Base-by-base conservation (phyloP, 2,329 filamentous ascomycete species). In the Aspergillus sp. region DNA sequence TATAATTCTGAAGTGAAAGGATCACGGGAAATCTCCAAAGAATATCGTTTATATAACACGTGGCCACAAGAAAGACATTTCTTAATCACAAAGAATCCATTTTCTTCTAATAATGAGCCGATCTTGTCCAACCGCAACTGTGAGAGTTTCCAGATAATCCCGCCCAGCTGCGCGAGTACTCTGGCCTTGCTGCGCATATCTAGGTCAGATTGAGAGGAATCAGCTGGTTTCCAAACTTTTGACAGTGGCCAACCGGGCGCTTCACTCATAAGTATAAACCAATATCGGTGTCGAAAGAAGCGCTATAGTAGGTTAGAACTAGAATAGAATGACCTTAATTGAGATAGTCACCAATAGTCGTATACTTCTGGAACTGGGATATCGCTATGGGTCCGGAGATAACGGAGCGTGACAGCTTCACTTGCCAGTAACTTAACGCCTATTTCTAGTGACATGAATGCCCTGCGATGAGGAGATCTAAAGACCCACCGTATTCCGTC, bases 201-300 rank as follows among this genome's bases (percentile, higher is more conserved):
- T 52, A 65, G 47, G 18, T 56, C 29, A 50, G 55, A 57, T 61
- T 59, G 49, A 50, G 31, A 5, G 51, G 58, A 61, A n/a, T 52
- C 47, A 9, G 52, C 49, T 54, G 60, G 11, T 49, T 53, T 62
- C 69, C 67, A 73, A 52, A 62, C 36, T 20, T 59, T 65, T 58
- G 54, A 61, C 12, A 75, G 62, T 36, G 68, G 68, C 58, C 53
- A 55, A 9, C 72, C 72, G 52, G 63, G 52, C 31, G 72, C 72
- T 64, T 73, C 66, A 63, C 68, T 73, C 68, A 73, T 73, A 18
- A 75, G 56, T 39, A 75, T 74, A 54, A 67, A 74, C 68, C 69
- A 24, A 73, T 67, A 6, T 68, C 65, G 63, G 73, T 73, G 29
- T 70, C 55, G 14, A 49, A 53, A 1, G 58, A 61, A 49, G 57